Conservation (phyloP, 2,329 filamentous ascomycete species). For the Plectosphaerella plurivora region DNA sequence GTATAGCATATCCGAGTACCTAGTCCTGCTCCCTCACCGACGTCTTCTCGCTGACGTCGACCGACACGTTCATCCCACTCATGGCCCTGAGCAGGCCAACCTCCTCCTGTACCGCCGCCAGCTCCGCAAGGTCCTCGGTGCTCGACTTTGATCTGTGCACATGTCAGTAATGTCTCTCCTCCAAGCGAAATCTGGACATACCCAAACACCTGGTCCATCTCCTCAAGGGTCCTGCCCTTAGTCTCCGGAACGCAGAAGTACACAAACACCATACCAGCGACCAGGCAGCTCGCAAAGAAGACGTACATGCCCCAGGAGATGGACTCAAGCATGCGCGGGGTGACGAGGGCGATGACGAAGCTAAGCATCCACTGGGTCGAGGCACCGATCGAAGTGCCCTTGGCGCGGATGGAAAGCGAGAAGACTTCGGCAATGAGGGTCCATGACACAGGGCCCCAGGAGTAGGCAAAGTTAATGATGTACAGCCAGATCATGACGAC, state of each 20-base stretch:
- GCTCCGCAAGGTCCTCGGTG: not conserved
- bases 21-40: no score
- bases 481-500: conserved; percentile 57
- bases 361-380: conserved; percentile 56
- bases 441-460: conserved; percentile 46
- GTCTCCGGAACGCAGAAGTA: conserved; percentile 57
- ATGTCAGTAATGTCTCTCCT: not conserved
- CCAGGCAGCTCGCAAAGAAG: conserved; percentile 54
- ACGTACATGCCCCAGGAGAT: conserved; percentile 50
- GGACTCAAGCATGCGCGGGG: conserved; percentile 50
- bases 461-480: conserved; percentile 30
- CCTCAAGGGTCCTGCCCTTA: conserved; percentile 47
- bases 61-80: not conserved
- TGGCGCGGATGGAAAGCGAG: conserved; percentile 50
- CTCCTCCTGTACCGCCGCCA: not conserved
- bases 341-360: conserved; percentile 28
- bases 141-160: not conserved
- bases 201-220: conserved; percentile 46
- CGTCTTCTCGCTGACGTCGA: no score
- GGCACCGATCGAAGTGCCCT: conserved; percentile 56
- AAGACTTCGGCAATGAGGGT: conserved; percentile 55
- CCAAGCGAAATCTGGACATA: not conserved
- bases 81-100: not conserved
- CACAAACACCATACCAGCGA: conserved; percentile 42
- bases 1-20: no score